Evolutionary conservation across 148 eudicot species (phyloP), one percentile per base, ranked within the genome.

Genomic region (Polygonum maritimum): DNA sequence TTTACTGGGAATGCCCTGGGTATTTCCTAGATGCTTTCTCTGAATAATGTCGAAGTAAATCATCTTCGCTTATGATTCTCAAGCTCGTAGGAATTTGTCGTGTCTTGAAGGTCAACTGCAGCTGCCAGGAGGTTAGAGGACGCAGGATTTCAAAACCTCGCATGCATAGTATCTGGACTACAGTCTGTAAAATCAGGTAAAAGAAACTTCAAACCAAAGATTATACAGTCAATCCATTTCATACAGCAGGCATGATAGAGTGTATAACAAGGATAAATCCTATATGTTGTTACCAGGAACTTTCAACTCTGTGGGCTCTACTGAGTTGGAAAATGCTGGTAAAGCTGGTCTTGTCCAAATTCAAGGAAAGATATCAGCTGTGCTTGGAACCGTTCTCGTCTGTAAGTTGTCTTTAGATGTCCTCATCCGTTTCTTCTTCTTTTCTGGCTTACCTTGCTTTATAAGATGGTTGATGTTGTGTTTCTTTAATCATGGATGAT

Each of bases 301-400:
- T 13, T 94, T 92, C 72, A 94, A 94, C 16, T 78, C 96, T 11
- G 91, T 90, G 79, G 98, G 98, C 58, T 82, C 97, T 0, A 90
- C 84, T 4, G 97, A 92, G 83, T 81, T 94, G 62, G 88, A 94
- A 86, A 82, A 94, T 81, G 98, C 98, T 44, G 98, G 98, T 57
- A 94, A 94, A 80, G 98, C 92, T 67, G 98, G 98, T 74, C 81
- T 94, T 51, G 87, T 94, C 75, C 84, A 85, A 18, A 52, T 94
- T 70, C 98, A 94, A 74, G 98, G 98, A 82, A 89, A 94, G 84
- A 94, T 94, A 73, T 94, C 98, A 0, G 94, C 88, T 45, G 92
- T 94, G 4, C 86, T 90, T n/a, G 98, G 97, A 75, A 94, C 98
- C 38, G 83, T 92, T 81, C 98, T 94, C 57, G 75, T 94, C 76